Percentiles rank a stretch among this genome's conserved stretches.
Evolutionary conservation across 148 eudicot genomes (phyloP).

Genomic region (Amaranthus cruentus): DNA sequence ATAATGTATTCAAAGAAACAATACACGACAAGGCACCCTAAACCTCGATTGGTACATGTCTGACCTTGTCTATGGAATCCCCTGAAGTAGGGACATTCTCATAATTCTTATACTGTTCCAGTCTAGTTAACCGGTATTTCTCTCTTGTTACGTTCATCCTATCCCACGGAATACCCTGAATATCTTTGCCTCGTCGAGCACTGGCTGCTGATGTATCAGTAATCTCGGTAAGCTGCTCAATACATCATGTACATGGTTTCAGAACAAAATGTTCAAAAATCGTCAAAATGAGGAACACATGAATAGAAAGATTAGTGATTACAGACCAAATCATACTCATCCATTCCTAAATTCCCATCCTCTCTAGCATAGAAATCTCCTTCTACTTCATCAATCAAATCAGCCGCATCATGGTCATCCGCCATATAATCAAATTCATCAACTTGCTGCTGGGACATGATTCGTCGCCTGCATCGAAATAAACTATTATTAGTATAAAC

Average conservation of each 20-base stretch:
- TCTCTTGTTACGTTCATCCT: conserved; percentile 70
- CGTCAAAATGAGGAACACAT: not conserved
- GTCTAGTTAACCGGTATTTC: conserved; percentile 66
- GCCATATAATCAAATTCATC: conserved; percentile 44
- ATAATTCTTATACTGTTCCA: conserved; percentile 77
- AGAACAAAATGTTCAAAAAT: not conserved
- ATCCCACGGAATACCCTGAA: conserved; percentile 92
- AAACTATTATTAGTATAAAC: conserved; percentile 7
- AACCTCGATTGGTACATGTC: not conserved
- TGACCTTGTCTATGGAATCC: conserved; percentile 62
- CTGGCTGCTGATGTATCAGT: conserved; percentile 81
- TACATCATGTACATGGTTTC: not conserved
- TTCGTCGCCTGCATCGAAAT: conserved; percentile 19
- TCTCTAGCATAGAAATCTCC: conserved; percentile 40
- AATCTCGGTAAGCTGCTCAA: conserved; percentile 58
- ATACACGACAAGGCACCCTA: not conserved
- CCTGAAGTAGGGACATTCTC: conserved; percentile 69
- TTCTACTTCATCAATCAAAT: conserved; percentile 44
- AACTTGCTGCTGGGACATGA: conserved; percentile 37
- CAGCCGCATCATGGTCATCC: conserved; percentile 51
- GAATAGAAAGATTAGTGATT: conserved; percentile 32
- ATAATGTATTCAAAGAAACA: not conserved
- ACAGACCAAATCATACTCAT: conserved; percentile 72
- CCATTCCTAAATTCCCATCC: conserved; percentile 40
- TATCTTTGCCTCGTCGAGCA: conserved; percentile 85